Evolutionary conservation across 148 eudicot species (phyloP), one percentile per base, ranked within the genome.

Genomic region (Dysphania ambrosioides): DNA sequence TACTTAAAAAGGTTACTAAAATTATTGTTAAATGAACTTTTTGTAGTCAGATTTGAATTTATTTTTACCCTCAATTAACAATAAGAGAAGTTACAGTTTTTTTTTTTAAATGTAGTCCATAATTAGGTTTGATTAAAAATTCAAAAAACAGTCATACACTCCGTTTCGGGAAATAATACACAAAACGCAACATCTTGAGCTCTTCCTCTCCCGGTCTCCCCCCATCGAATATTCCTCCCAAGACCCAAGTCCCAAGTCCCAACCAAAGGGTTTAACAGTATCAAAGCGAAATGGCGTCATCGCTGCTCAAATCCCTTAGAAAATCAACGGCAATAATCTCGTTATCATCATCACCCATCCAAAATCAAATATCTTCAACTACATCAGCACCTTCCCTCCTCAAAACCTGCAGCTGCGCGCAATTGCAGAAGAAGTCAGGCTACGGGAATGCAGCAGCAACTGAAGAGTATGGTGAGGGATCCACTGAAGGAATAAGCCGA

Each of bases 401-500:
- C 49, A 74, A 61, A 70, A 36, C 63, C 53, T 42, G 40, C 24
- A 40, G 38, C 32, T 67, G 65, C 21, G 24, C 41, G 11, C 75
- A 34, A 23, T 74, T 49, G 35, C 63, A 66, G 79, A 55, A 66
- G 74, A 72, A n/a, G 8, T 36, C 9, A 66, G 44, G 68, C 62
- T 71, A 6, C 10, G 30, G 49, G 4, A 40, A 29, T 21, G 58
- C 79, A 21, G 62, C 83, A 4, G 73, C 42, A 41, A 73, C 47
- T 27, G 77, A 77, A 7, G 70, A 75, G 0, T 51, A 75, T 8
- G 75, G 27, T 36, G 84, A 60, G 19, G 24, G 78, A 5, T 85
- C 88, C 2, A 89, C 88, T 0, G 88, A 90, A 23, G 98, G 98
- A 32, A 89, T 91, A 9, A 86, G 97, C 68, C 79, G 85, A 57